These are phyloP conservation scores for Gossypium bickii DNA, from an alignment of 345 rosid genomes.

Conservation along the genomic window DNA sequence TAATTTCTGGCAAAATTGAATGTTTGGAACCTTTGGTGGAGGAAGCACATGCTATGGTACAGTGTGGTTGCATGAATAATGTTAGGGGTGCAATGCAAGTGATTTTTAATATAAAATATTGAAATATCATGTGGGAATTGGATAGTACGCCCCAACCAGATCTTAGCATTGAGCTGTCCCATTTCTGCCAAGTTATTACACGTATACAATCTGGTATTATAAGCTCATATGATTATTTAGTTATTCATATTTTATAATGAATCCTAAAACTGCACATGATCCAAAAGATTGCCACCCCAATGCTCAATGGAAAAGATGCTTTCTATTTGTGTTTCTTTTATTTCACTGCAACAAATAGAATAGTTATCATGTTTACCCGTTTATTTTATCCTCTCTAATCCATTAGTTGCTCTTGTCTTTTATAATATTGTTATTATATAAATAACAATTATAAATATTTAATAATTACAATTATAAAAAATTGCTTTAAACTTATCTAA, in stretches of 20 bases:
- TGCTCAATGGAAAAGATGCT: neutral
- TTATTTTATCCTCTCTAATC: no score
- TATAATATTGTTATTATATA: no score
- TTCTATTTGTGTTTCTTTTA: neutral
- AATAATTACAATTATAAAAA: no score
- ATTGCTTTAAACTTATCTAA: no score
- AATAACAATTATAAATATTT: no score
- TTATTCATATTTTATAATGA: neutral
- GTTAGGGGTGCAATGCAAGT: neutral
- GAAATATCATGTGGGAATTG: neutral
- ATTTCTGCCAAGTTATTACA: neutral
- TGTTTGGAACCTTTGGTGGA: neutral
- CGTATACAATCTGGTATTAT: neutral
- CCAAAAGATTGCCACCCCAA: neutral
- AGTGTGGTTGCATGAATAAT: neutral
- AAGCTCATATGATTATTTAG: neutral
- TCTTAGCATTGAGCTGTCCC: conserved; percentile 3
- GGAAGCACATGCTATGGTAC: neutral
- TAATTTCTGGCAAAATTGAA: neutral
- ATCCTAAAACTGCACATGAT: neutral
- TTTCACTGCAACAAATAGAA: no score
- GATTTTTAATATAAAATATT: neutral
- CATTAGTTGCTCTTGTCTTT: no score
- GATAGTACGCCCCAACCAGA: neutral
- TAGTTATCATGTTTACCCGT: no score